Base-by-base conservation (phyloP, 2,329 filamentous ascomycete species). In the Cladosporium velox region DNA sequence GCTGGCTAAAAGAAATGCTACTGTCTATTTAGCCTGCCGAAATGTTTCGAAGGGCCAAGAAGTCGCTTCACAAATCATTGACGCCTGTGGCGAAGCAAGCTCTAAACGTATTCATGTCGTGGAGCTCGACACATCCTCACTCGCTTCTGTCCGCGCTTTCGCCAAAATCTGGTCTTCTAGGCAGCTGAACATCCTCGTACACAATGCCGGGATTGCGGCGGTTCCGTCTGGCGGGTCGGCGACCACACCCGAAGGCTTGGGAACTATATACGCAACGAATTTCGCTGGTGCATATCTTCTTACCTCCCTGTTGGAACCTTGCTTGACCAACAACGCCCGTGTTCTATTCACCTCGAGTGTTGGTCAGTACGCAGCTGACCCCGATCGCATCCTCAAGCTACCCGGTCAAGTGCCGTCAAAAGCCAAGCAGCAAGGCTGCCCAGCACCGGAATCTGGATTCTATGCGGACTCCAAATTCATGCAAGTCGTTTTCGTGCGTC, bases 151-250 rank as follows among this genome's bases (percentile, higher is more conserved):
- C 12, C 62, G 57, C 24, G 59, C 35, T 12, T 71, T 72, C 52
- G 68, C 70, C 51, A 72, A 70, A 18, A 72, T 72, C 32, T 61
- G 67, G 66, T 69, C 70, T 7, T 41, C 66, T 18, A 72, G 77
- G 8, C 71, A 75, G 12, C 68, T 79, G 26, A 77, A 79, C 60
- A 72, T 79, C 38, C 74, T 73, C 14, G 67, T 79, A 7, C 67
- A 79, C 35, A 80, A 80, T 65, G 78, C 78, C 30, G 78, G 77
- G 10, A 67, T 75, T 21, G 69, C 70, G 18, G 70, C 34, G 24
- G 70, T 38, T 34, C 44, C 65, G 1, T 26, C 30, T 3, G 14
- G 5, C 11, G 69, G 64, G n/a, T 34, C 64, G 5, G 62, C 60
- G 1, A 61, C 66, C 24, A 71, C 69, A 3, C 34, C 49, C n/a